Conservation (phyloP, 2,329 filamentous ascomycete species). For the Kalaharituber pfeilii region DNA sequence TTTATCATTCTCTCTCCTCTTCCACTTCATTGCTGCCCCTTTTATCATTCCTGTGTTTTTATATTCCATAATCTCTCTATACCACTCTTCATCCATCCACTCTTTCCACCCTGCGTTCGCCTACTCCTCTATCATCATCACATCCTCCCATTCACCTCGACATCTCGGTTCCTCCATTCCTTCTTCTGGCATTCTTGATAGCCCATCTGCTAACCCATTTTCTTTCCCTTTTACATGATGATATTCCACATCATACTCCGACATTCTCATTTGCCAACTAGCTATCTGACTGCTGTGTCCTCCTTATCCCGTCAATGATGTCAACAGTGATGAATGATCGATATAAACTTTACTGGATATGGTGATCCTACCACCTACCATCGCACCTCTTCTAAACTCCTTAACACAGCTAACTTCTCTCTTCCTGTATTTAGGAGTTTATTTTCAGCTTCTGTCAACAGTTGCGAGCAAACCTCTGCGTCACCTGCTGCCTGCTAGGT, state of each 20-base stretch:
- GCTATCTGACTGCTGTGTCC: neutral
- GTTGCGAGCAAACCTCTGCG: too few species aligned
- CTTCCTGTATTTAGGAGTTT: neutral
- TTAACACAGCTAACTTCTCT: neutral
- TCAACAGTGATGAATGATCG: neutral
- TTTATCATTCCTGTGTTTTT: neutral
- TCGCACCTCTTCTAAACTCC: neutral
- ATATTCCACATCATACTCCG: neutral
- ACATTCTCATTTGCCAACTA: neutral
- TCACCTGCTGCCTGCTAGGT: too few species aligned
- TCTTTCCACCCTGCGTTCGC: neutral
- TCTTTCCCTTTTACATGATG: neutral
- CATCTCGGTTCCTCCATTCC: neutral
- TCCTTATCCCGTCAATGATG: neutral
- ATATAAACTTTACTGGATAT: neutral
- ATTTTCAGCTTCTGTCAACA: neutral
- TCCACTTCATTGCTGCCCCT: neutral
- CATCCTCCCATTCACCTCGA: neutral
- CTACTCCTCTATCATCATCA: neutral
- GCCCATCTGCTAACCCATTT: neutral
- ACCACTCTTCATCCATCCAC: neutral
- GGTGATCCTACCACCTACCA: neutral
- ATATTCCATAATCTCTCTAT: neutral
- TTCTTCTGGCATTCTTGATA: neutral
- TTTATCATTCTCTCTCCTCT: neutral